Base-by-base conservation (phyloP, 2,329 filamentous ascomycete species). In the Colletotrichum acutatum region DNA sequence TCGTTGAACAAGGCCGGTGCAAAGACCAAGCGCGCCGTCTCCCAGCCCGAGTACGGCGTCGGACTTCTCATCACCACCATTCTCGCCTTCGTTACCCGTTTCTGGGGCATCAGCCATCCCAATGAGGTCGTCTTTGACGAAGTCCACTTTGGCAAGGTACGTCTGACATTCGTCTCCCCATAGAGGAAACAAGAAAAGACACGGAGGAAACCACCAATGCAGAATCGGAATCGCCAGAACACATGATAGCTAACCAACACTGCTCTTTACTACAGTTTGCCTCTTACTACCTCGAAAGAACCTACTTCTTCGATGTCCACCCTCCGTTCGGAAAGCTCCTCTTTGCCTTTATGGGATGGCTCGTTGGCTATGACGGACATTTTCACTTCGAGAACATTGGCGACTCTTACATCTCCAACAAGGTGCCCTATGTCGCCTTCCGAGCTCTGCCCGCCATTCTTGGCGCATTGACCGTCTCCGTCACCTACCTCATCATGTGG, bases 361-460 rank as follows among this genome's bases (percentile, higher is more conserved):
- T 98, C 67, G 94, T 98, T 66, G 97, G 97, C 80, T 99, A 97
- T 83, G 94, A 98, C 85, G 97, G 97, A 77, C 92, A 95, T 81
- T 99, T 98, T 86, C 91, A 98, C 81, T 99, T 99, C 84, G 97
- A 99, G 78, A 99, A 98, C 86, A 99, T 99, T 83, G 97, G 97
- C 80, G 97, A 98, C 83, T 98, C 96, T 22, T 99, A 99, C 87
- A 94, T 98, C 79, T 90, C 92, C 73, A 98, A 99, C 88, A 97
- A 97, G 82, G 95, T 99, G 54, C 97, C 97, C 49, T 99, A 99
- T 83, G 94, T 99, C 75, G 95, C 97, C 74, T 98, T 97, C 86
- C 94, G 97, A 78, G 93, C 95, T 58, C 90, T 99, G 87, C 97
- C 97, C 54, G 97, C 97, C 72, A 90, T 97, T 62, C 91, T 98